A percentile compares a stretch with the other conserved stretches of the same genome.
Evolutionary conservation across 305 asterid genomes (phyloP).

Genomic region (Euphrasia arctica): DNA sequence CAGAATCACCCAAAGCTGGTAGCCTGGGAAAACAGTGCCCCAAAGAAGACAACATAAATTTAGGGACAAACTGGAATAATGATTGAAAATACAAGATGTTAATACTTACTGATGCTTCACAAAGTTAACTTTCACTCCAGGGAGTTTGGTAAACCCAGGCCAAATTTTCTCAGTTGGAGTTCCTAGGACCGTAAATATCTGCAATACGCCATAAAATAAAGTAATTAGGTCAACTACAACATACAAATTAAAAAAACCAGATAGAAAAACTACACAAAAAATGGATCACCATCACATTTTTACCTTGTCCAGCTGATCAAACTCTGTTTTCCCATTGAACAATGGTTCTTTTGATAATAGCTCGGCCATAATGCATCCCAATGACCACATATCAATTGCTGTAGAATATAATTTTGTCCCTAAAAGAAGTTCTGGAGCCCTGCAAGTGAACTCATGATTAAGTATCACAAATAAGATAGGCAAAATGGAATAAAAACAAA

Average conservation of each 20-base stretch:
- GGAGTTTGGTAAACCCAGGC: constrained; percentile 87
- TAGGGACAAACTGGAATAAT: constrained; percentile 21
- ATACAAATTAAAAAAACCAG: not conserved
- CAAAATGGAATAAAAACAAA: constrained; percentile 8
- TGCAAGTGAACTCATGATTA: constrained; percentile 32
- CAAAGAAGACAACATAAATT: constrained; percentile 52
- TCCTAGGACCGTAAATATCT: constrained; percentile 82
- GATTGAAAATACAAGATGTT: constrained; percentile 30
- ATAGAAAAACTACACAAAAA: constrained; percentile 6
- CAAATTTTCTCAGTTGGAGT: constrained; percentile 83
- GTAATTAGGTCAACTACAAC: constrained; percentile 17
- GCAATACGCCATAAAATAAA: constrained; percentile 25
- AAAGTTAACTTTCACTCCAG: constrained; percentile 78
- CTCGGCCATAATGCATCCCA: constrained; percentile 93
- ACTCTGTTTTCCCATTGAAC: constrained; percentile 74
- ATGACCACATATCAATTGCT: constrained; percentile 93
- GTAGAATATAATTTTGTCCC: constrained; percentile 85
- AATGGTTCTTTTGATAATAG: constrained; percentile 68
- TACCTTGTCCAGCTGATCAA: constrained; percentile 92
- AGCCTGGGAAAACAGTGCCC: constrained; percentile 90
- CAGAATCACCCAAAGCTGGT: constrained; percentile 95
- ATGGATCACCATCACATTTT: constrained; percentile 1
- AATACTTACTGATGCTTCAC: constrained; percentile 84
- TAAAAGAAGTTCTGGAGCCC: constrained; percentile 92
- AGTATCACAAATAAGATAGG: constrained; percentile 11